These are phyloP conservation scores for Boletus sp. DNA, from an alignment of 768 basidiomycete species.

Conservation along the genomic window DNA sequence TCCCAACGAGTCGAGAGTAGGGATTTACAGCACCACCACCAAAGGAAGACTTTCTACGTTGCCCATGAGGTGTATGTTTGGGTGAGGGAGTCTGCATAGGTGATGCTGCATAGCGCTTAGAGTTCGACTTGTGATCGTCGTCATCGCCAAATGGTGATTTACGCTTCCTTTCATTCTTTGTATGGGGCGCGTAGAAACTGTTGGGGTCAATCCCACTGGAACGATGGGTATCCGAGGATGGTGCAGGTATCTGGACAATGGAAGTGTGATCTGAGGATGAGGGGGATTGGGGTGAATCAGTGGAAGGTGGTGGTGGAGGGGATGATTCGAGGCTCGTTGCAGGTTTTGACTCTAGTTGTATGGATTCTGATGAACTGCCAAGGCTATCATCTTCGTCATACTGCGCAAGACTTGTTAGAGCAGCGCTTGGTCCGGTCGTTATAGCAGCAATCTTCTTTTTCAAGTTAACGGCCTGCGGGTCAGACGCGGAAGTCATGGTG, in stretches of 20 bases:
- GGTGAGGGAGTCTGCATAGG: conserved; percentile 24
- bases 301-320: conserved; percentile 33
- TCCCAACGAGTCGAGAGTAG: conserved; percentile 33
- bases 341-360: conserved; percentile 15
- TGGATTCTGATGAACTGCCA: conserved; percentile 22
- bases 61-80: conserved; percentile 19
- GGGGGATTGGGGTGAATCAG: conserved; percentile 33
- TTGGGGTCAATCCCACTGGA: conserved; percentile 32
- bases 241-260: conserved; percentile 15
- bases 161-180: conserved; percentile 37
- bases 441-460: conserved; percentile 54
- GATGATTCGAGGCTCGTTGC: conserved; percentile 24
- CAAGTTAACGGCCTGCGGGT: conserved; percentile 53
- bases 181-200: conserved; percentile 37
- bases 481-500: conserved; percentile 21
- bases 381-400: conserved; percentile 44
- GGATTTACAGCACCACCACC: conserved; percentile 35
- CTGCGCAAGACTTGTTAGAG: conserved; percentile 38
- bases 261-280: conserved; percentile 31
- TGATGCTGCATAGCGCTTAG: conserved; percentile 19
- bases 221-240: conserved; percentile 20
- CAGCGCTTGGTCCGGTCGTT: conserved; percentile 29
- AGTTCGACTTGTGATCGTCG: conserved; percentile 21
- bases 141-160: conserved; percentile 38
- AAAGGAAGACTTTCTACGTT: conserved; percentile 31